Base-by-base conservation (phyloP, 2,329 filamentous ascomycete species). In the Penicillium sp. region DNA sequence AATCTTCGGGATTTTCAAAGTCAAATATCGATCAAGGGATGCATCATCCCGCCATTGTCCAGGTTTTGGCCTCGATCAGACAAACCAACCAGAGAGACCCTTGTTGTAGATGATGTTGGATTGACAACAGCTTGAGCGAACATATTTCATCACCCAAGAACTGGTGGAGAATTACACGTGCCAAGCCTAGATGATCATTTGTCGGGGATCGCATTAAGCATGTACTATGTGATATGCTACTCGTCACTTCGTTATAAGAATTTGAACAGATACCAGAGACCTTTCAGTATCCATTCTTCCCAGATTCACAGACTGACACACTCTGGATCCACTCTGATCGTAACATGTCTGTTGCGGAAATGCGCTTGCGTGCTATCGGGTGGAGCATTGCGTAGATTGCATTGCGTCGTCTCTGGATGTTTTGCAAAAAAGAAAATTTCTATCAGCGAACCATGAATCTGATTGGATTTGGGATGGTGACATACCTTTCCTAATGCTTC, bases 371-470 rank as follows among this genome's bases (percentile, higher is more conserved):
- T 3, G 58, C 28, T 36, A 51, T 51, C 1, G 63, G 63, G 40
- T 65, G 47, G 6, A 66, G 26, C 59, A 66, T 65, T 4, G 62
- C 62, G 45, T 66, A 66, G 8, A 65, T 54, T 3, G 59, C 53
- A 43, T 60, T 63, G 2, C 59, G 53, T 9, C 62, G 57, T 43
- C 48, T 57, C 42, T 55, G 42, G 43, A 54, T 43, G 18, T 18
- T 18, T 18, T 18, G 13, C 29, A n/a, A 36, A 11, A 12, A 29
- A 13, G n/a, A n/a, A 25, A 34, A 47, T 32, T 25, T 24, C 25
- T 18, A 27, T 5, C 18, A 25, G 11, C 7, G 13, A 29, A 34
- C n/a, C 9, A 39, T 12, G 39, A 9, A 13, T 38, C 13, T 1
- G 9, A 1, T 25, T 7, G 35, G 9, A 7, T 18, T 18, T 18